Evolutionary conservation across 441 rosid species (phyloP), one percentile per base, ranked within the genome.

Genomic region (Adansonia gregorii): DNA sequence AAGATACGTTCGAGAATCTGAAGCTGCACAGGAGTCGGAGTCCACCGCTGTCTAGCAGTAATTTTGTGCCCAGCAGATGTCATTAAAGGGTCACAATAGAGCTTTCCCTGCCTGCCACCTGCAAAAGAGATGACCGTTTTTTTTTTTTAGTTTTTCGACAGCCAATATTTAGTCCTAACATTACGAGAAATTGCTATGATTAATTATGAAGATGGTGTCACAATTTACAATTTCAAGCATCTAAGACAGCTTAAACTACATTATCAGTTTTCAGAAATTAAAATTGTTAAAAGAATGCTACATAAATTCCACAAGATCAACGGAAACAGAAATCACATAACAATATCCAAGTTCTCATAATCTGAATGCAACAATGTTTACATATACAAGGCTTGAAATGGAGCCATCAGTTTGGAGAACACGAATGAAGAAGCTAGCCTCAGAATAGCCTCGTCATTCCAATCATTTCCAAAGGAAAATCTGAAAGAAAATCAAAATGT

Each of bases 41-140:
- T 97, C 99, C 98, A 97, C 67, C 99, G 88, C 83, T 97, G 99
- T 75, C 99, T 92, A 52, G 97, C 95, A 8, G 92, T 88, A 78
- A 96, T 93, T 84, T 93, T 96, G 79, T 92, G 98, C 9, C 94
- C 95, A 10, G 85, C 81, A 15, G 93, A 84, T 78, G 89, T 82
- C 93, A 95, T 88, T 79, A 93, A 67, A 65, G 98, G 90, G 78
- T 97, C 98, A 68, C 93, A 93, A 79, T 94, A 92, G 41, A 91
- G 71, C 74, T 85, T 90, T 64, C 94, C 98, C 81, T 93, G 60
- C 80, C 94, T 79, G 31, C 85, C 86, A 58, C 93, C 96, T 91
- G 86, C 81, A 78, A 58, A 5, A 52, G 17, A 31, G 54, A 9
- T 17, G 4, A 17, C n/a, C 14, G 56, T 51, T 51, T 51, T n/a